phyloP scores from a whole-genome alignment of 495 filamentous ascomycete genomes.

The Hypoxylon subgilvum region DNA sequence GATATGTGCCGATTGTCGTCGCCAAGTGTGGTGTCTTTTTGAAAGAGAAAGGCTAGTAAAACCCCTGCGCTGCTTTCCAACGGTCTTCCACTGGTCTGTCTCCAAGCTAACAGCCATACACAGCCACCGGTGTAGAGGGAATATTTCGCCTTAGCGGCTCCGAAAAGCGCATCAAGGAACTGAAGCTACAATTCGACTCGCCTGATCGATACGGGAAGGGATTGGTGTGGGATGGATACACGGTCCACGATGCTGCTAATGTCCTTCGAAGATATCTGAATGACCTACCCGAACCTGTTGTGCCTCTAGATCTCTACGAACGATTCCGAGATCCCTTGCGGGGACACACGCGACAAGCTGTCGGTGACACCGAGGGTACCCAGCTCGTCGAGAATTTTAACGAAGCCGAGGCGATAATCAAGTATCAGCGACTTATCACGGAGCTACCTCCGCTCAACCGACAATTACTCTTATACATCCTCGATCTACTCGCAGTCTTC shows the following conservation, averaged over 20 bases:
- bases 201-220: conserved; percentile 97
- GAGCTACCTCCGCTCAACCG: conserved; percentile 92
- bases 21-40: conserved; percentile 98
- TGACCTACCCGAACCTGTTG: conserved; percentile 92
- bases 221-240: conserved; percentile 95
- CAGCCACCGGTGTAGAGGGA: conserved; percentile 94
- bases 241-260: conserved; percentile 97
- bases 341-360: conserved; percentile 74
- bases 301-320: conserved; percentile 92
- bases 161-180: conserved; percentile 97
- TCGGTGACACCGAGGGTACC: conserved; percentile 62
- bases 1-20: conserved; percentile 97
- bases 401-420: conserved; percentile 72
- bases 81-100: neutral
- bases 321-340: conserved; percentile 84
- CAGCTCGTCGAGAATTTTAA: conserved; percentile 73
- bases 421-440: conserved; percentile 88
- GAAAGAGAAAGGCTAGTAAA: conserved; percentile 89
- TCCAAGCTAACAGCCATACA: conserved; percentile 30
- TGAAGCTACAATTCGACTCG: conserved; percentile 89
- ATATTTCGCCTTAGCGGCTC: conserved; percentile 97
- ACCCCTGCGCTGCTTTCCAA: neutral
- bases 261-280: conserved; percentile 95
- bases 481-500: conserved; percentile 97
- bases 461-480: conserved; percentile 92